These are phyloP conservation scores for Diaporthe vexans DNA, from an alignment of 2,329 filamentous ascomycete species.

Conservation along the genomic window DNA sequence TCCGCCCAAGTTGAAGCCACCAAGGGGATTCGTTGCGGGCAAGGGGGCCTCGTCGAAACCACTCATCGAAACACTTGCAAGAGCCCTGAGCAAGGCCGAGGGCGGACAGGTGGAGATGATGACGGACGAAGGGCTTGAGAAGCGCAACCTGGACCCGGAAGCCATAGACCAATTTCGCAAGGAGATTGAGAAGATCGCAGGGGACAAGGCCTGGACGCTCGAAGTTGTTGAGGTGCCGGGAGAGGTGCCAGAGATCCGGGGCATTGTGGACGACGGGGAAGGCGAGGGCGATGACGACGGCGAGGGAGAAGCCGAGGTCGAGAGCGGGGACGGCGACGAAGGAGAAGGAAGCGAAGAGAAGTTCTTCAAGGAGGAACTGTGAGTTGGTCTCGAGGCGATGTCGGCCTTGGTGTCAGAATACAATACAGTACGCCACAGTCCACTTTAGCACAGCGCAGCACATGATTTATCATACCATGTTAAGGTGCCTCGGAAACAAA, in stretches of 20 bases:
- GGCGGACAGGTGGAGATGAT: slow-evolving; percentile 74
- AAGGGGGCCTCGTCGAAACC: slow-evolving; percentile 45
- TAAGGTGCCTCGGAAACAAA: not conserved
- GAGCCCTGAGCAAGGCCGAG: slow-evolving; percentile 64
- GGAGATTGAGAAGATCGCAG: slow-evolving; percentile 77
- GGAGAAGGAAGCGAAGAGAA: slow-evolving; percentile 63
- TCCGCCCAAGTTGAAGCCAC: slow-evolving; percentile 60
- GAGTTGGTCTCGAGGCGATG: slow-evolving; percentile 42
- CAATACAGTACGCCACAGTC: slow-evolving; percentile 5
- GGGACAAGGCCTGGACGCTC: slow-evolving; percentile 82
- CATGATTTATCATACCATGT: slow-evolving; percentile 18
- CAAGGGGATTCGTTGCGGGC: slow-evolving; percentile 55
- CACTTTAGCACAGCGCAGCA: slow-evolving; percentile 3
- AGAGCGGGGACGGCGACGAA: slow-evolving; percentile 44
- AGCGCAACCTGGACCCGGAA: slow-evolving; percentile 75
- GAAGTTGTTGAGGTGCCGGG: slow-evolving; percentile 81
- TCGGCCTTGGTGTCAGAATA: not conserved
- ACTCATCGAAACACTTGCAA: slow-evolving; percentile 61
- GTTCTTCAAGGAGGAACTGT: slow-evolving; percentile 68
- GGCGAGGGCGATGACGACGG: slow-evolving; percentile 53
- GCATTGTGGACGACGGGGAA: slow-evolving; percentile 74
- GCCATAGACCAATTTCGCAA: slow-evolving; percentile 78
- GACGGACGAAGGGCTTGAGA: slow-evolving; percentile 76
- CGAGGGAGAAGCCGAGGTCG: slow-evolving; percentile 43
- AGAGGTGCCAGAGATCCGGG: slow-evolving; percentile 74